Base-by-base conservation (phyloP, 331 rosid species). In the Malus hybrid region DNA sequence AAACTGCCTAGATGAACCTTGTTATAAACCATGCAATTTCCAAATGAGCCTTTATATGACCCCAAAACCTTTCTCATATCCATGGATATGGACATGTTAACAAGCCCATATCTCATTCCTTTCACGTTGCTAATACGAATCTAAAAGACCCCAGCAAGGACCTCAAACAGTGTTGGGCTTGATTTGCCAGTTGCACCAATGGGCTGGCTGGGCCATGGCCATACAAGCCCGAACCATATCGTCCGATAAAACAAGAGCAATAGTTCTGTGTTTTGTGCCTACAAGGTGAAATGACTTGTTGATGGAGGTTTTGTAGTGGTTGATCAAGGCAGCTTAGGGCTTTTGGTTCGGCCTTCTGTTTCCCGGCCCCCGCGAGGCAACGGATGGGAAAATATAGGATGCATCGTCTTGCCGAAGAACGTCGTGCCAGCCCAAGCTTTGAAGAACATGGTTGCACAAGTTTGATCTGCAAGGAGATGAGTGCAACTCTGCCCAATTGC, bases 401-500 rank as follows among this genome's bases (percentile, higher is more conserved):
- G 57, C 59, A 12, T 18, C 44, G 84, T 76, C 31, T 81, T 88
- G 18, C 57, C 71, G 6, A 60, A 71, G 29, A 80, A 63, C n/a
- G 89, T 84, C 50, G 79, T 78, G 18, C 87, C 82, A 10, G 96
- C 93, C 97, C 97, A 92, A 0, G 93, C 80, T 76, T 88, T 83
- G 62, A 90, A 62, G 83, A 92, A 87, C 62, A 13, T 73, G 20
- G 89, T 85, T 9, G 86, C 93, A 59, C 82, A 79, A 31, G 73
- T 81, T 27, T 74, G 65, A 79, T 92, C 96, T 44, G 88, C 87
- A 20, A 90, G 76, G n/a, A 90, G 84, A 85, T 88, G 96, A 64
- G 7, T n/a, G 79, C 91, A 86, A 50, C 96, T 92, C 24, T 90
- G 76, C 76, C 97, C 97, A 61, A 90, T 83, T 52, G 96, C 97